These are phyloP conservation scores for Podaxis carcinomalis DNA, from an alignment of 768 basidiomycete species.

Conservation along the genomic window DNA sequence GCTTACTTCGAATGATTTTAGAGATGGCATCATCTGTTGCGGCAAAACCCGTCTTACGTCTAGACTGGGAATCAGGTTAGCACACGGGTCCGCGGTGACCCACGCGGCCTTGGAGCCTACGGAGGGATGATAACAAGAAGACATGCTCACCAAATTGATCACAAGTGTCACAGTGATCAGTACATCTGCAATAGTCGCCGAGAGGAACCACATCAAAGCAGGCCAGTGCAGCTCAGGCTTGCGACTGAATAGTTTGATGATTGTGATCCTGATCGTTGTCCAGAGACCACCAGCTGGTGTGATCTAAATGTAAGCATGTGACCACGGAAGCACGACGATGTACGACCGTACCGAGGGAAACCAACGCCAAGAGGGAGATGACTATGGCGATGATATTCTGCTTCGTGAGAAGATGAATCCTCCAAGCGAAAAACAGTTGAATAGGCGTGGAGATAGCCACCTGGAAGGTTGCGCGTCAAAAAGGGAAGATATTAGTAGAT, in stretches of 20 bases:
- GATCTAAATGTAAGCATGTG: neutral
- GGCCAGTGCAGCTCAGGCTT: conserved; percentile 42
- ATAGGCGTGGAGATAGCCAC: conserved; percentile 43
- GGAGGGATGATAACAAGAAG: neutral
- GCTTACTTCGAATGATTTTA: conserved; percentile 29
- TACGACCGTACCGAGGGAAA: conserved; percentile 28
- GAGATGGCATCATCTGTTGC: conserved; percentile 38
- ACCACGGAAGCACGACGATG: neutral
- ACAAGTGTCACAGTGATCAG: conserved; percentile 36
- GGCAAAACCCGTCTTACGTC: conserved; percentile 36
- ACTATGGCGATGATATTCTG: conserved; percentile 27
- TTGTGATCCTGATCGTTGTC: conserved; percentile 29
- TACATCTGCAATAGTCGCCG: conserved; percentile 37
- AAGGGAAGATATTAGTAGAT: neutral
- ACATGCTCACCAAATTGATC: conserved; percentile 28
- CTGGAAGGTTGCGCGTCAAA: conserved; percentile 13
- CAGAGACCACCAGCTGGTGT: conserved; percentile 37
- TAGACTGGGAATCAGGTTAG: conserved; percentile 20
- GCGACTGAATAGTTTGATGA: conserved; percentile 31
- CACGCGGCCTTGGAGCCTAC: neutral
- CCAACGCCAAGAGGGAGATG: conserved; percentile 29
- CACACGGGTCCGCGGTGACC: neutral
- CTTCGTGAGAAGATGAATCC: conserved; percentile 37
- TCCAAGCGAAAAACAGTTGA: conserved; percentile 43
- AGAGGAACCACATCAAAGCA: conserved; percentile 40